These are phyloP conservation scores for Collybiopsis confluens DNA, from an alignment of 768 basidiomycete species.

Conservation along the genomic window DNA sequence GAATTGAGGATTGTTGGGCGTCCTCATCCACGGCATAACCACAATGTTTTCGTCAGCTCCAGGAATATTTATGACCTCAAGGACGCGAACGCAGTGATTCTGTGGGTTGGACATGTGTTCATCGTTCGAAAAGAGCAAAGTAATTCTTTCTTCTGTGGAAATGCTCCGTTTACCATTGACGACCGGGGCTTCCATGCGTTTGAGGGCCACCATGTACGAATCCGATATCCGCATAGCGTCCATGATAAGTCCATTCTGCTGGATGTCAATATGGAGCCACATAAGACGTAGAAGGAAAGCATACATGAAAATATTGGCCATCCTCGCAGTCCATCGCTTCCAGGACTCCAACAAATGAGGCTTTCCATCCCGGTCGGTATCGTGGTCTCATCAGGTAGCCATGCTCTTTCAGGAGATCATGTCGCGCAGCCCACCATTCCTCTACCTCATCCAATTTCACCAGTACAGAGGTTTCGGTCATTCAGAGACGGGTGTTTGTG, in stretches of 20 bases:
- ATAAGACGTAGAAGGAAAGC: no score
- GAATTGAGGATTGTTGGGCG: constrained; percentile 17
- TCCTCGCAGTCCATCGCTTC: no score
- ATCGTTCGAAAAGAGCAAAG: constrained; percentile 14
- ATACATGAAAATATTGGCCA: no score
- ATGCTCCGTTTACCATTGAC: background rate
- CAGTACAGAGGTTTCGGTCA: no score
- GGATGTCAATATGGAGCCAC: no score
- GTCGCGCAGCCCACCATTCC: no score
- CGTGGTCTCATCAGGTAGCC: no score
- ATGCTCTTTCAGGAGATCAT: no score
- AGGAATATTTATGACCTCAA: constrained; percentile 18
- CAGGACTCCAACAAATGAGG: no score
- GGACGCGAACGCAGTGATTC: constrained; percentile 27
- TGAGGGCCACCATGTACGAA: constrained; percentile 16
- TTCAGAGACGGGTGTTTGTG: no score
- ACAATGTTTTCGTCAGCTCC: constrained; percentile 15
- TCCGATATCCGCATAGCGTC: constrained; percentile 19
- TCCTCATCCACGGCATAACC: constrained; percentile 23
- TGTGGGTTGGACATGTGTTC: constrained; percentile 14
- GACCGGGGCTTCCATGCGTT: constrained; percentile 8
- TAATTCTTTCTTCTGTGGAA: constrained; percentile 15
- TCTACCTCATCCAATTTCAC: no score
- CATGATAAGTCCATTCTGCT: constrained; percentile 5
- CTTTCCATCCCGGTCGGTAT: no score